A percentile compares a stretch with the other conserved stretches of the same genome.
These are phyloP conservation scores for Rhodotorula paludigena DNA, from an alignment of 768 basidiomycete species.

Conservation along the genomic window DNA sequence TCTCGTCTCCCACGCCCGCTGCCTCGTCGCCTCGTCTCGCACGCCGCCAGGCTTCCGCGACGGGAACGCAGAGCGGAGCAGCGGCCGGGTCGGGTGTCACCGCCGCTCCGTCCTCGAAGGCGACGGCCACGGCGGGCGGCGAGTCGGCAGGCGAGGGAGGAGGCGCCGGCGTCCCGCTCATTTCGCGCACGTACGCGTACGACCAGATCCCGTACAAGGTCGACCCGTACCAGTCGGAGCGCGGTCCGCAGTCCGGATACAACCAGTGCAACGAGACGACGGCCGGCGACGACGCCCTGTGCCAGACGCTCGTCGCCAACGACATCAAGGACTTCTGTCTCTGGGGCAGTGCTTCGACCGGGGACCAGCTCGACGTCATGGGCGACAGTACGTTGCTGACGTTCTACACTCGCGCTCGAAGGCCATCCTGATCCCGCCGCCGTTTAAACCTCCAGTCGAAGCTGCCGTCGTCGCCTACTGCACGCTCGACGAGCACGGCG, in stretches of 20 bases:
- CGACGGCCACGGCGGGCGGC: neutral
- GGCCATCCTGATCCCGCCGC: neutral
- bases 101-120: neutral
- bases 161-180: slow-evolving; percentile 22
- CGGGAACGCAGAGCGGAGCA: no score
- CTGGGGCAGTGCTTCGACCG: slow-evolving; percentile 15
- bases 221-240: slow-evolving; percentile 25
- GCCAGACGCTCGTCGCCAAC: slow-evolving; percentile 40
- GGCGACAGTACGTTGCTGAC: neutral
- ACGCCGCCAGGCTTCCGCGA: no score
- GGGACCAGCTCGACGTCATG: slow-evolving; percentile 1
- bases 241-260: slow-evolving; percentile 3
- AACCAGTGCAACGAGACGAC: slow-evolving; percentile 28
- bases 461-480: slow-evolving; percentile 40
- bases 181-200: slow-evolving; percentile 30
- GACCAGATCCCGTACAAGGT: slow-evolving; percentile 26
- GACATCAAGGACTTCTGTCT: slow-evolving; percentile 37
- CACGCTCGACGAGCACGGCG: slow-evolving; percentile 55
- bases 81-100: neutral
- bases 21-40: no score
- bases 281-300: slow-evolving; percentile 1
- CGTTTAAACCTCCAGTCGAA: neutral
- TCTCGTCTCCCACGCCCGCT: no score
- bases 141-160: no score
- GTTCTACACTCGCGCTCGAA: neutral